phyloP scores from a whole-genome alignment of 192 early-diverging fungal species.

The Coemansia aciculifera region DNA sequence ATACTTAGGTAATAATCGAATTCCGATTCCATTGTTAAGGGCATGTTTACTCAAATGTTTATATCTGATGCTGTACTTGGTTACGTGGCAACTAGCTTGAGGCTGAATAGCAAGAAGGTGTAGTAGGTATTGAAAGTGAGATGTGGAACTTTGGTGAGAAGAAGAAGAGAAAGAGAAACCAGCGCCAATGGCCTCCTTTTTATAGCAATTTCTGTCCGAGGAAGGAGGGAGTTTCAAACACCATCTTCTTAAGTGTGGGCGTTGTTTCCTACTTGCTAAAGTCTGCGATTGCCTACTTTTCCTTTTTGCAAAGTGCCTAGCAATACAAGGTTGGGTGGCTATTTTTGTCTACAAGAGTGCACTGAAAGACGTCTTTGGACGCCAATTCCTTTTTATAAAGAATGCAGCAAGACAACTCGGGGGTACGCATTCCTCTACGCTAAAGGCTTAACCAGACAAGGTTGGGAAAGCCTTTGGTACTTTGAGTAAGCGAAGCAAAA shows the following conservation, averaged over 20 bases:
- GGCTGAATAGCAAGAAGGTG: background rate
- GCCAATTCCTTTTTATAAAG: background rate
- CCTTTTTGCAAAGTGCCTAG: background rate
- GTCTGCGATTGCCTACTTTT: background rate
- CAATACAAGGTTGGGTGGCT: too few species aligned
- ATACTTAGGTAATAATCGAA: background rate
- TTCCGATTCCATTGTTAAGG: conserved; percentile 62
- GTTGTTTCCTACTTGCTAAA: background rate
- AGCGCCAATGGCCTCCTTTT: background rate
- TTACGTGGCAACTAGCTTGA: background rate
- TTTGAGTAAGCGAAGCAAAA: background rate
- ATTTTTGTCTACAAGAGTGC: too few species aligned
- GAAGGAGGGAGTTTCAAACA: background rate
- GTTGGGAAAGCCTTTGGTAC: background rate
- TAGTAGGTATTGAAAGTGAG: background rate
- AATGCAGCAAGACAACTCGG: background rate
- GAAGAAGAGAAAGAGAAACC: background rate
- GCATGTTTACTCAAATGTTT: conserved; percentile 31
- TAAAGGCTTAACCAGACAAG: background rate
- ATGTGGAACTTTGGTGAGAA: background rate
- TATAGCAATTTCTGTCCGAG: background rate
- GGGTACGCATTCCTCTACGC: too few species aligned
- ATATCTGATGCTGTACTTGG: background rate
- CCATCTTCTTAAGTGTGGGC: background rate
- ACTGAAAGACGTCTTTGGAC: background rate